phyloP scores from a whole-genome alignment of 2,329 filamentous ascomycete genomes.

The Colletotrichum tabaci region DNA sequence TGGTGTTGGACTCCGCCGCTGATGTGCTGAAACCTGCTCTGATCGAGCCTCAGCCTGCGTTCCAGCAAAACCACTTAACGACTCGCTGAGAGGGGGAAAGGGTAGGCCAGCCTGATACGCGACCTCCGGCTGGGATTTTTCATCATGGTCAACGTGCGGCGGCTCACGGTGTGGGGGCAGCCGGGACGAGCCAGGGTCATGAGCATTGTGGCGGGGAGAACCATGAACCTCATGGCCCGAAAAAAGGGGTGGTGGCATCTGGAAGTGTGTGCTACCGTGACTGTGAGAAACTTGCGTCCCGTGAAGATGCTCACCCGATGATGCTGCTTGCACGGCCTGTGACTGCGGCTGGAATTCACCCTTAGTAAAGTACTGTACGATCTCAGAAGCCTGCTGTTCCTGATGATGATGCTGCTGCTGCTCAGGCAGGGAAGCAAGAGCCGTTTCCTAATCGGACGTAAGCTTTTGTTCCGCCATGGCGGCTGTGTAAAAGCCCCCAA shows the following conservation, averaged over 20 bases:
- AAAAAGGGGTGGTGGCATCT: conserved; percentile 43
- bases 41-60: conserved; percentile 64
- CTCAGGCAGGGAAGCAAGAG: neutral
- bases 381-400: conserved; percentile 47
- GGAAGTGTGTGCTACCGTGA: conserved; percentile 45
- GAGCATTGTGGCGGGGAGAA: conserved; percentile 41
- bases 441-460: conserved; percentile 23
- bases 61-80: conserved; percentile 58
- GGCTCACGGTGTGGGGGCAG: conserved; percentile 30
- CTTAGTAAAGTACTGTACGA: conserved; percentile 69
- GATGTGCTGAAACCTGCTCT: conserved; percentile 53
- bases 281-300: conserved; percentile 47
- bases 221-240: conserved; percentile 33
- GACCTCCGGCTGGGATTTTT: conserved; percentile 44
- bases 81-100: conserved; percentile 49
- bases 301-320: conserved; percentile 53
- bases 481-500: conserved; percentile 3
- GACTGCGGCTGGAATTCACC: conserved; percentile 64
- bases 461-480: neutral
- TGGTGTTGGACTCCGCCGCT: conserved; percentile 44
- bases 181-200: conserved; percentile 36
- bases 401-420: conserved; percentile 15
- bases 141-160: conserved; percentile 39
- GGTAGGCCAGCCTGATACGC: conserved; percentile 44
- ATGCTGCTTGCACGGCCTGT: conserved; percentile 41